Base-by-base conservation (phyloP, 257 asterid species). In the Capsicum baccatum region DNA sequence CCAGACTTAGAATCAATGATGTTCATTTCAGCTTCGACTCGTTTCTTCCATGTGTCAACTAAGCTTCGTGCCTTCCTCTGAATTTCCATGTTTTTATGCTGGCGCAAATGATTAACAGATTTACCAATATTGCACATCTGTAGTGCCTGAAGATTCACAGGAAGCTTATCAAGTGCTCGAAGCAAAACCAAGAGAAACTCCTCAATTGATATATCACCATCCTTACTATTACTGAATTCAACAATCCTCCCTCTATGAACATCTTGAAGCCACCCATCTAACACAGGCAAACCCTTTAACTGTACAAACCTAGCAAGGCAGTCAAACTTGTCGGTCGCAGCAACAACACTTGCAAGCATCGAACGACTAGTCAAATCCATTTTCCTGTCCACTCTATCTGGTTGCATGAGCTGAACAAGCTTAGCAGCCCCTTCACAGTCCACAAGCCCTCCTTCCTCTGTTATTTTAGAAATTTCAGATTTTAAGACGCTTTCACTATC, bases 11-110 rank as follows among this genome's bases (percentile, higher is more conserved):
- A 89, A 63, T 92, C 95, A 26, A 85, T 85, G 52, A 86, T 74
- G 39, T 83, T 91, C 94, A 91, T 90, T 89, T 92, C 95, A 63
- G 92, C 91, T 83, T 90, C 93, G 10, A 92, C 95, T 5, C 92
- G 91, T 86, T 92, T 92, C 89, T 92, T 92, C 95, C 95, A 92
- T 10, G 92, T 90, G 83, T 90, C 93, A 58, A 92, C 95, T 85
- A 92, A 85, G 85, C 89, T 82, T 55, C 92, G 84, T 11, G 91
- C 95, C 83, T 90, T 90, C 79, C 85, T 90, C 85, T 92, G 95
- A 80, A 92, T 92, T 33, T 91, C 94, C 15, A 85, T 70, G 83
- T 90, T 91, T 81, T 91, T 91, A 81, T 91, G 92, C 16, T 89
- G 86, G 56, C 94, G 85, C 79, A 91, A 85, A 80, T 88, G 89